phyloP scores from a whole-genome alignment of 768 basidiomycete species.

The Zangia roseola region DNA sequence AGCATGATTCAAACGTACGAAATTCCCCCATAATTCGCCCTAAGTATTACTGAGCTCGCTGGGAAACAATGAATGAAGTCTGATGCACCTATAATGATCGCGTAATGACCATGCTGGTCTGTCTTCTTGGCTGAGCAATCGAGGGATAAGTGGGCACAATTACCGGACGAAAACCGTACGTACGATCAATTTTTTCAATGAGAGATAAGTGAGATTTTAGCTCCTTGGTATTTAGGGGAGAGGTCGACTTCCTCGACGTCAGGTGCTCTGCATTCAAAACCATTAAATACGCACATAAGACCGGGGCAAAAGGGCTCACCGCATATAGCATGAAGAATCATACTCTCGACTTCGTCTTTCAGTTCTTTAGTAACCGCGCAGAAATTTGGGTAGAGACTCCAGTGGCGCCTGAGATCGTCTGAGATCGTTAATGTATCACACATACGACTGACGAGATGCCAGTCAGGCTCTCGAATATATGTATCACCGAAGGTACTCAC shows the following conservation, averaged over 20 bases:
- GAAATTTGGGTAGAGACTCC: constrained; percentile 31
- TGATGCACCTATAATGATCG: constrained; percentile 21
- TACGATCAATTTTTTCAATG: constrained; percentile 24
- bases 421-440: neutral
- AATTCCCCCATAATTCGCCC: constrained; percentile 33
- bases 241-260: constrained; percentile 28
- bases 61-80: neutral
- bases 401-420: constrained; percentile 32
- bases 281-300: neutral
- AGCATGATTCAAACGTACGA: constrained; percentile 15
- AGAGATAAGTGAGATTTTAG: constrained; percentile 24
- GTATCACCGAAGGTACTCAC: constrained; percentile 5
- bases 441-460: neutral
- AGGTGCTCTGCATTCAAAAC: constrained; percentile 21
- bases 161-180: constrained; percentile 4
- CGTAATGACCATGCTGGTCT: constrained; percentile 13
- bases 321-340: constrained; percentile 29
- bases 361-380: constrained; percentile 28
- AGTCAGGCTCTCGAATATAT: constrained; percentile 3
- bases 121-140: constrained; percentile 10
- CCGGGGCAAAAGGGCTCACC: constrained; percentile 13
- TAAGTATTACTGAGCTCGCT: constrained; percentile 11
- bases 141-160: neutral
- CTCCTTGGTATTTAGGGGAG: constrained; percentile 17
- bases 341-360: constrained; percentile 26